Percentiles rank a stretch among this genome's conserved stretches.
phyloP scores from a whole-genome alignment of 768 basidiomycete genomes.

The Trichaptum fuscoviolaceum region DNA sequence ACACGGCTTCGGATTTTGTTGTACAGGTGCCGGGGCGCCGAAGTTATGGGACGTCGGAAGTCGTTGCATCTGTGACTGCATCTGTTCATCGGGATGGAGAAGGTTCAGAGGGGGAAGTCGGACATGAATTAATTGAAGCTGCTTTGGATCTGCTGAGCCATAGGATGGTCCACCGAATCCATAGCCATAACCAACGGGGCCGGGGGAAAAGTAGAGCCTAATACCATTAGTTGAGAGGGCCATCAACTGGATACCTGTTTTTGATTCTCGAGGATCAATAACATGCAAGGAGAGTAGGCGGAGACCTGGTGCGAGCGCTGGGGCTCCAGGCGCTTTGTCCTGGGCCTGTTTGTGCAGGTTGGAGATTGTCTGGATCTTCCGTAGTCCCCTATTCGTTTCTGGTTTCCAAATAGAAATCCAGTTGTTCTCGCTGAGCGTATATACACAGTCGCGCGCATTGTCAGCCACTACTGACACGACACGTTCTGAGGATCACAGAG shows the following conservation, averaged over 20 bases:
- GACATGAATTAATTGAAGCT: slow-evolving; percentile 70
- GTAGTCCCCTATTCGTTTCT: slow-evolving; percentile 57
- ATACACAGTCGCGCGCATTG: slow-evolving; percentile 62
- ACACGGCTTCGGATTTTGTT: slow-evolving; percentile 49
- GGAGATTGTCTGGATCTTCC: slow-evolving; percentile 69
- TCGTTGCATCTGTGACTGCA: slow-evolving; percentile 36
- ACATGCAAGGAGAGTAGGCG: slow-evolving; percentile 67
- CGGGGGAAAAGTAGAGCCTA: slow-evolving; percentile 76
- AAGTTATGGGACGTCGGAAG: not conserved
- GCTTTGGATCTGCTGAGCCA: slow-evolving; percentile 27
- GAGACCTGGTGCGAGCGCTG: slow-evolving; percentile 65
- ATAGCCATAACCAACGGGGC: slow-evolving; percentile 42
- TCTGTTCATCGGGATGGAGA: slow-evolving; percentile 70
- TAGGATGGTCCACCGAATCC: slow-evolving; percentile 34
- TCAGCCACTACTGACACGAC: slow-evolving; percentile 68
- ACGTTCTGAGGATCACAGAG: slow-evolving; percentile 47
- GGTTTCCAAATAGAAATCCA: slow-evolving; percentile 65
- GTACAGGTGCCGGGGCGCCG: slow-evolving; percentile 12
- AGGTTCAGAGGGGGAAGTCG: slow-evolving; percentile 73
- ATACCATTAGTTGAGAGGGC: slow-evolving; percentile 79
- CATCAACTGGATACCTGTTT: slow-evolving; percentile 66
- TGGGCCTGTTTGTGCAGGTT: slow-evolving; percentile 72
- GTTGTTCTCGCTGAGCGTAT: slow-evolving; percentile 62
- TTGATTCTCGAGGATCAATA: slow-evolving; percentile 61
- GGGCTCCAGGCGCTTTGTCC: slow-evolving; percentile 76